Evolutionary conservation across 116 monocot genomes (phyloP), one percentile per base, ranked within the genome.

Genomic region (Dioscorea cayenensis): DNA sequence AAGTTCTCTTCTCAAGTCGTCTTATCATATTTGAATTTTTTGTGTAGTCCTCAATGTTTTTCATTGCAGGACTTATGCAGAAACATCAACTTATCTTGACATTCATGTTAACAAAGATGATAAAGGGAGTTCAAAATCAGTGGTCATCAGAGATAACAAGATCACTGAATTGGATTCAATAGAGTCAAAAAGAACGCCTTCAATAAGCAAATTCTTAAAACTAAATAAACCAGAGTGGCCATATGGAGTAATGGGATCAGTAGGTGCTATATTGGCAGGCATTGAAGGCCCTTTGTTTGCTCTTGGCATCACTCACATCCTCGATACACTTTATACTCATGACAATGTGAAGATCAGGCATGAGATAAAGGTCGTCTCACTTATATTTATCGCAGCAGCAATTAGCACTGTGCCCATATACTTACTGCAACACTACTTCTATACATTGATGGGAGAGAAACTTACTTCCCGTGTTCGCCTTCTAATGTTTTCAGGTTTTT

Each of bases 391-490:
- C 66, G 84, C 77, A 73, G 80, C 80, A 43, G 84, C 77, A 32
- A 55, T 84, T 60, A 71, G 77, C 49, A 80, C 84, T 10, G 84
- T 84, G 35, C 80, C 73, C 19, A 51, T 77, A 49, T 80, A 84
- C 70, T 37, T 80, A 36, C 35, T 84, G 62, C 84, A 84, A 22
- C 80, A 84, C 25, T 84, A 80, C 60, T 84, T 72, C 61, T 84
- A 77, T 50, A 77, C 77, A 55, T 36, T 84, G 66, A 84, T 84
- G 80, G 84, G 84, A 71, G 84, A 84, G 76, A 84, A 80, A 43
- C 79, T 84, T 37, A 84, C 84, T 13, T 63, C 67, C 10, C 73
- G 80, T 19, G 73, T 84, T 22, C 75, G 84, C 48, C 69, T 64
- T 21, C 59, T 64, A 18, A 84, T 84, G 80, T 80, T 84, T 65